Conservation (phyloP, 2,329 filamentous ascomycete species). For the Escovopsis sp. region DNA sequence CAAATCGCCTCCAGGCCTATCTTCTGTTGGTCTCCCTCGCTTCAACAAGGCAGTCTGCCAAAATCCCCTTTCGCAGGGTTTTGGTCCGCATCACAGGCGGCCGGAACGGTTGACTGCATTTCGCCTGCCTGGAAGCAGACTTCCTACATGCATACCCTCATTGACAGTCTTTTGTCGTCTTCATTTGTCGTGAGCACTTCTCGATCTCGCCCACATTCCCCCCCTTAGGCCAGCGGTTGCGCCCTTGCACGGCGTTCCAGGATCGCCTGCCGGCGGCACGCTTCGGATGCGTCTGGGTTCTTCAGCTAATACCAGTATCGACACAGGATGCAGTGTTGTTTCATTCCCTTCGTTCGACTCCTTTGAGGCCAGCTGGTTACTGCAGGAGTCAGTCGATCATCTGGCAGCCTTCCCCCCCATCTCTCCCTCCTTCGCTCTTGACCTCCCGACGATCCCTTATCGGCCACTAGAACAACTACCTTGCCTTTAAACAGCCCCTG, state of each 20-base stretch:
- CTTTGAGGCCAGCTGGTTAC: constrained; percentile 72
- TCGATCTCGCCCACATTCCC: background rate
- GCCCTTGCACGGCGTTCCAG: background rate
- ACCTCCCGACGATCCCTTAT: constrained; percentile 1
- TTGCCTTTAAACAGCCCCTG: constrained; percentile 4
- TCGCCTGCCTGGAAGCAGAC: constrained; percentile 26
- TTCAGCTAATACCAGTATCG: constrained; percentile 3
- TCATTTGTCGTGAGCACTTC: constrained; percentile 14
- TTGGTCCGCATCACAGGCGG: constrained; percentile 15
- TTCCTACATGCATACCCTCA: constrained; percentile 17
- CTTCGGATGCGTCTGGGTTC: constrained; percentile 5
- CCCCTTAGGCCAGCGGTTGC: background rate
- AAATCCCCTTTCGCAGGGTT: constrained; percentile 7
- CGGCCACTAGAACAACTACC: background rate
- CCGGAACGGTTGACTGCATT: constrained; percentile 13
- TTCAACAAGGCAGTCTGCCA: background rate
- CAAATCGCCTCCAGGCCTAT: background rate
- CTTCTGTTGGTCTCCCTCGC: background rate
- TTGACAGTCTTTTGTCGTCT: constrained; percentile 14
- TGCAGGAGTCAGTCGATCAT: constrained; percentile 47
- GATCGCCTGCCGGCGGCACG: background rate
- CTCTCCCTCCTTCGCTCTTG: background rate
- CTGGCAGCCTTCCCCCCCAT: constrained; percentile 8
- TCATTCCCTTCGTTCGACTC: constrained; percentile 29
- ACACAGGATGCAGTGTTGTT: constrained; percentile 18